Conservation (phyloP, 306 rosid genomes). For the Vigna nakashimae region DNA sequence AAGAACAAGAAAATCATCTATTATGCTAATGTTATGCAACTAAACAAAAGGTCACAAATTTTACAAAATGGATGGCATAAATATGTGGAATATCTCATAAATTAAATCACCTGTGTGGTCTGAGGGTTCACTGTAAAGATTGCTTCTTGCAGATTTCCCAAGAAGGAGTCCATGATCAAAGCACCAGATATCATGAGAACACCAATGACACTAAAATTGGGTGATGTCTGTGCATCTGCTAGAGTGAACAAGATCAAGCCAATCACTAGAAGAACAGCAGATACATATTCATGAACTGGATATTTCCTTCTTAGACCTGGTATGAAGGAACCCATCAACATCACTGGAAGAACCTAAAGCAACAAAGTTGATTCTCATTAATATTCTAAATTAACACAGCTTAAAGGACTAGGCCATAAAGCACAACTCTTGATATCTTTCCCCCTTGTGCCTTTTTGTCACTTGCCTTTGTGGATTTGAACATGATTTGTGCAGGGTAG, state of each 20-base stretch:
- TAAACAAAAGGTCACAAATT: background rate
- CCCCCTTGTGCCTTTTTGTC: slow-evolving; percentile 19
- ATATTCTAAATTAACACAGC: background rate
- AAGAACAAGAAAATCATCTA: background rate
- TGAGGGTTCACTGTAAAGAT: slow-evolving; percentile 93
- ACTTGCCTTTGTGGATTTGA: slow-evolving; percentile 93
- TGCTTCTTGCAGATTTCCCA: slow-evolving; percentile 98
- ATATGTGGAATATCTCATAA: background rate
- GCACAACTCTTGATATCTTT: background rate
- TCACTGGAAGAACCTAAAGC: slow-evolving; percentile 90
- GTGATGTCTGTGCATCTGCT: slow-evolving; percentile 96
- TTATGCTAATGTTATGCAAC: background rate
- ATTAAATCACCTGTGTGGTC: slow-evolving; percentile 80
- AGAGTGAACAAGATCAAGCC: slow-evolving; percentile 98
- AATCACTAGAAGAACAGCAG: slow-evolving; percentile 86
- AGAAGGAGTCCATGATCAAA: slow-evolving; percentile 87
- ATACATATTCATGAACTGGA: slow-evolving; percentile 85
- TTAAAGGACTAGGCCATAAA: background rate
- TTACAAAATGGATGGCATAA: background rate
- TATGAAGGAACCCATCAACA: slow-evolving; percentile 98
- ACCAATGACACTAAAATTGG: slow-evolving; percentile 88
- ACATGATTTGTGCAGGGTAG: slow-evolving; percentile 99
- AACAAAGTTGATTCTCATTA: slow-evolving; percentile 29
- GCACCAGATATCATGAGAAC: slow-evolving; percentile 93
- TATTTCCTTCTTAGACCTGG: slow-evolving; percentile 93